phyloP scores from a whole-genome alignment of 495 filamentous ascomycete species.

The Penicillium manginii region DNA sequence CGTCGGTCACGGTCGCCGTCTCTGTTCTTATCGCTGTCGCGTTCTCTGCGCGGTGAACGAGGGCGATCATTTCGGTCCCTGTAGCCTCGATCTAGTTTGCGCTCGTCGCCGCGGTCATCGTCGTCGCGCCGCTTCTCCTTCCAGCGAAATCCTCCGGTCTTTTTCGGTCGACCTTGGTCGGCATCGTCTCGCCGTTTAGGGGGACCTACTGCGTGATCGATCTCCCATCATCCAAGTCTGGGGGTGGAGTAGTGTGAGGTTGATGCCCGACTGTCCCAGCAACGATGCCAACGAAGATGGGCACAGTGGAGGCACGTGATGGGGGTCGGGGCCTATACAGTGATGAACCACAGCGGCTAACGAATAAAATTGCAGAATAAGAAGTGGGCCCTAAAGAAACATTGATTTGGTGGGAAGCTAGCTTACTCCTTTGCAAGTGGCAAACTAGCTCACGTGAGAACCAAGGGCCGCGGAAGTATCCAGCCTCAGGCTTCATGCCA shows the following conservation, averaged over 20 bases:
- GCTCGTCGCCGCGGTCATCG: slow-evolving; percentile 46
- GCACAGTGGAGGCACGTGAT: too few relatives aligned
- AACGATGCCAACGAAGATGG: slow-evolving; percentile 16
- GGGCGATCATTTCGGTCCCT: slow-evolving; percentile 42
- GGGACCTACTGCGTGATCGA: slow-evolving; percentile 45
- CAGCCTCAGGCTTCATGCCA: slow-evolving; percentile 5
- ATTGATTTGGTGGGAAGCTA: too few relatives aligned
- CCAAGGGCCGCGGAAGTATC: slow-evolving; percentile 14
- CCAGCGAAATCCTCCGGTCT: slow-evolving; percentile 63
- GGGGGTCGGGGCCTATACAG: too few relatives aligned
- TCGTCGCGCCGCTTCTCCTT: slow-evolving; percentile 64
- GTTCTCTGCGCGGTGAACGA: slow-evolving; percentile 39
- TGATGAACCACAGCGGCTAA: too few relatives aligned
- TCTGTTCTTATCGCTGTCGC: slow-evolving; percentile 30
- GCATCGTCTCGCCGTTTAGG: slow-evolving; percentile 30
- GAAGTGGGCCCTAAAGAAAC: too few relatives aligned
- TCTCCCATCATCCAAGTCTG: slow-evolving; percentile 34
- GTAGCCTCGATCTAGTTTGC: slow-evolving; percentile 60
- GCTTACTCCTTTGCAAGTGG: too few relatives aligned
- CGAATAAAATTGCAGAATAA: too few relatives aligned
- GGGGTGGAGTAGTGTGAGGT: slow-evolving; percentile 17
- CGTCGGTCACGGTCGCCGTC: slow-evolving; percentile 29
- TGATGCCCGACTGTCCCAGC: slow-evolving; percentile 21
- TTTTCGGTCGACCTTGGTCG: slow-evolving; percentile 36
- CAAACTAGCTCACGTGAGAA: slow-evolving; percentile 29